Conservation (phyloP, 148 eudicot species). For the Beta vulgaris region DNA sequence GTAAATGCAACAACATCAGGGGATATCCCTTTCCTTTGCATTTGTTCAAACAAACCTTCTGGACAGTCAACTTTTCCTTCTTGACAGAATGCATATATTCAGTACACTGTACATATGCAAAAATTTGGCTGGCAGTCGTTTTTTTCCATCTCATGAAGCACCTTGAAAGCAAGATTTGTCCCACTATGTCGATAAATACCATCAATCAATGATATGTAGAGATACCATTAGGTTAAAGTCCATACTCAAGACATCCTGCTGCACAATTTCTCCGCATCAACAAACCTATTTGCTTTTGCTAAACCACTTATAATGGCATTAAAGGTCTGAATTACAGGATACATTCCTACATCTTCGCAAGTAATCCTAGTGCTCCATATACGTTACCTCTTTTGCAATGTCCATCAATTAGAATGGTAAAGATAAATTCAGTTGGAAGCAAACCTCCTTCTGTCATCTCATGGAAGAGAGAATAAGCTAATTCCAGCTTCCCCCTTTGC, state of each 20-base stretch:
- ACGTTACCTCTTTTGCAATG: constrained; percentile 54
- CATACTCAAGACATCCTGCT: constrained; percentile 42
- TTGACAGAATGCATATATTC: constrained; percentile 57
- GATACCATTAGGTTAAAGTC: constrained; percentile 53
- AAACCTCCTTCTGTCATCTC: constrained; percentile 56
- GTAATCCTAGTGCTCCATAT: constrained; percentile 49
- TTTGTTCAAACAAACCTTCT: constrained; percentile 52
- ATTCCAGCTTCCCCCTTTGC: constrained; percentile 49
- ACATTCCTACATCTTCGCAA: constrained; percentile 48
- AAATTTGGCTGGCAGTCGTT: constrained; percentile 51
- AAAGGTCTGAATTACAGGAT: constrained; percentile 46
- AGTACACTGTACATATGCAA: constrained; percentile 60
- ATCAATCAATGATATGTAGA: constrained; percentile 62
- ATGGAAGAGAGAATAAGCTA: constrained; percentile 45
- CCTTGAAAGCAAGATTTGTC: constrained; percentile 51
- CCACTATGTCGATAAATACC: constrained; percentile 62
- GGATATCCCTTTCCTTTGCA: constrained; percentile 48
- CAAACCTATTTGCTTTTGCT: constrained; percentile 40
- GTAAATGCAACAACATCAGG: constrained; percentile 70
- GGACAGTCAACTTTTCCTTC: constrained; percentile 60
- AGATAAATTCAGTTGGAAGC: constrained; percentile 52
- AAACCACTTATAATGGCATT: constrained; percentile 63
- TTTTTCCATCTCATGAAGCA: constrained; percentile 58
- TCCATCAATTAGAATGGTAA: constrained; percentile 62
- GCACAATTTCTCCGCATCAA: constrained; percentile 49